Percentiles rank a stretch among this genome's conserved stretches.
Evolutionary conservation across 129 eudicot genomes (phyloP).

Genomic region (Tanacetum coccineum): DNA sequence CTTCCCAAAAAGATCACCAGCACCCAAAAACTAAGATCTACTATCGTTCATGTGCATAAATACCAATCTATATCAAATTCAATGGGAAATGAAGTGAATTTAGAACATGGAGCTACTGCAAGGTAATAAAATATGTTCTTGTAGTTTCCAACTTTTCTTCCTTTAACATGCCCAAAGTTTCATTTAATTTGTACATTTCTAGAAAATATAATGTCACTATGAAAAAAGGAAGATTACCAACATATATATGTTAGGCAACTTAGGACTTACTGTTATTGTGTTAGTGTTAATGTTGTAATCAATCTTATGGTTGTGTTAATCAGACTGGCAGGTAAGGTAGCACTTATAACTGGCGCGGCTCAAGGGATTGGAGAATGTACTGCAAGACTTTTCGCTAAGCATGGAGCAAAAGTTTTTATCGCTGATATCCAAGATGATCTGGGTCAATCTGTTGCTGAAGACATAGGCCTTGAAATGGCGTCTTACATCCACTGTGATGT

Average conservation of each 20-base stretch:
- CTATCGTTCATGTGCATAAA: neutral
- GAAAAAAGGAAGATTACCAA: neutral
- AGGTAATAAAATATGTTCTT: slow-evolving; percentile 12
- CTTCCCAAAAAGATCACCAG: slow-evolving; percentile 8
- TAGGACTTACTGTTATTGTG: neutral
- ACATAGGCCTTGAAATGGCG: slow-evolving; percentile 13
- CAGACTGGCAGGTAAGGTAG: slow-evolving; percentile 41
- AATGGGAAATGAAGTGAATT: neutral
- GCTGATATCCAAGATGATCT: slow-evolving; percentile 39
- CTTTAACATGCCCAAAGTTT: neutral
- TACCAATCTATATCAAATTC: slow-evolving; percentile 10
- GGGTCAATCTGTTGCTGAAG: slow-evolving; percentile 25
- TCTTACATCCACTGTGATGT: slow-evolving; percentile 39
- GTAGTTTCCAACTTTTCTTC: neutral
- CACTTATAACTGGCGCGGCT: slow-evolving; percentile 40
- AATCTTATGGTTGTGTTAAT: neutral
- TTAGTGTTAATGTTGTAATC: neutral
- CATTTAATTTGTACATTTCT: too few species aligned
- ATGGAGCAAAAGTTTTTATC: slow-evolving; percentile 39
- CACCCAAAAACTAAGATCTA: slow-evolving; percentile 10
- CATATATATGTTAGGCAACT: neutral
- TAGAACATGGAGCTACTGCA: slow-evolving; percentile 19
- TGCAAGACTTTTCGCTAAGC: slow-evolving; percentile 22
- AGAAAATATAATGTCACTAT: too few species aligned
- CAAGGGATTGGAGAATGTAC: slow-evolving; percentile 33